These are phyloP conservation scores for Solanum infundibuliforme DNA, from an alignment of 257 asterid species.

Conservation along the genomic window DNA sequence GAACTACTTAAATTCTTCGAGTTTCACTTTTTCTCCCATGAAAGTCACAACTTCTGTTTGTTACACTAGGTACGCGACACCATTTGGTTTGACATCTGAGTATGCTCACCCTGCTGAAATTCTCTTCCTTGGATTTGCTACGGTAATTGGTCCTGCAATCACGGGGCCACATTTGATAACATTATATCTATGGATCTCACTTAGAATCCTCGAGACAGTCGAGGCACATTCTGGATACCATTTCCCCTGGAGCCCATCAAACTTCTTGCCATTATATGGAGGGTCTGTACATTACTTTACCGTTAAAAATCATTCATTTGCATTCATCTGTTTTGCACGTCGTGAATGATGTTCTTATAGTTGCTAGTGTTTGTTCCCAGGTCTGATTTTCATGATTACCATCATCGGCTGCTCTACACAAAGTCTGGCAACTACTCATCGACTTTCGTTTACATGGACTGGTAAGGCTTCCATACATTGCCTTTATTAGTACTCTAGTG, in stretches of 20 bases:
- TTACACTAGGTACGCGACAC: constrained; percentile 73
- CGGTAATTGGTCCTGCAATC: constrained; percentile 91
- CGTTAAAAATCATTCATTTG: not conserved
- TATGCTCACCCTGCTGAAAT: constrained; percentile 99
- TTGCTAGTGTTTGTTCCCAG: constrained; percentile 37
- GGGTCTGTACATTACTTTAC: constrained; percentile 41
- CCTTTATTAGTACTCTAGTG: not conserved
- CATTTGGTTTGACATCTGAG: constrained; percentile 97
- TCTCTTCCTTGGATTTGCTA: constrained; percentile 91
- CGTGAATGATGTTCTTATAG: not conserved
- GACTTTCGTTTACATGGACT: constrained; percentile 92
- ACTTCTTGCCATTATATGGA: constrained; percentile 89
- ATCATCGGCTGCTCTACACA: constrained; percentile 89
- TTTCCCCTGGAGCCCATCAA: constrained; percentile 95
- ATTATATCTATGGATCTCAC: constrained; percentile 88
- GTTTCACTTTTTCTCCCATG: not conserved
- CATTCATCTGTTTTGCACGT: not conserved
- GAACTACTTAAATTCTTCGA: not conserved
- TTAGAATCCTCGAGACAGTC: constrained; percentile 92
- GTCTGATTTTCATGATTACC: constrained; percentile 97
- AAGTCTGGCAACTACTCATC: constrained; percentile 96
- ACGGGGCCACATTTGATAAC: constrained; percentile 96
- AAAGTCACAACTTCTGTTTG: not conserved
- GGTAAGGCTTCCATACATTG: constrained; percentile 34
- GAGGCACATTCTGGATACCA: constrained; percentile 98